Base-by-base conservation (phyloP, 1,284 basidiomycete genomes). In the Coniferiporia weirii region DNA sequence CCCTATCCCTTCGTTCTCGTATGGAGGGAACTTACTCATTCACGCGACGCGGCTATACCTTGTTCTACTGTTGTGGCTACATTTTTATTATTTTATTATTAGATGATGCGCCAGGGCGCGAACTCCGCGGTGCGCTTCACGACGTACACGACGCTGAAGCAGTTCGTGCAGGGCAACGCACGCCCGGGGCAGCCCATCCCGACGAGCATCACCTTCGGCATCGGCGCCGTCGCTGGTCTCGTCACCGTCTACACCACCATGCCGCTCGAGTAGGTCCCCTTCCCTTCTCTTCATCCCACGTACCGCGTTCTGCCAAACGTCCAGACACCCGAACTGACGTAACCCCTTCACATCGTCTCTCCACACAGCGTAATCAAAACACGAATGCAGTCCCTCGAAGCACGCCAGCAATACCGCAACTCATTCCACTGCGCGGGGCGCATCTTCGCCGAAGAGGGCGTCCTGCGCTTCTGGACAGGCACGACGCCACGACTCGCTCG, bases 81-180 rank as follows among this genome's bases (percentile, higher is more conserved):
- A 44, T 35, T 38, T 44, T 52, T 17, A 27, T 57, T n/a, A 40
- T 67, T n/a, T n/a, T n/a, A n/a, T n/a, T n/a, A n/a, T n/a, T n/a
- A 95, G 93, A 93, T 97, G 86, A 90, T 98, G 82, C 87, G 95
- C 44, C 96, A 99, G 83, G 95, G 95, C 19, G 95, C 95, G 40
- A 98, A 98, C 72, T 97, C 94, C 8, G 94, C 95, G 12, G 87
- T 99, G 36, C 83, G 96, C n/a, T 98, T 98, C 75, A 95, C 95
- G 51, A 95, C 93, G 0, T 98, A 98, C 73, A 87, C 90, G 6
- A 95, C 92, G 0, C 77, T 98, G 64, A 97, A 97, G 74, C 91
- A 95, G 70, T 84, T 95, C 64, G 92, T 95, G 0, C 92, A 95
- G 68, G 91, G 93, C 32, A 88, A 85, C 27, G 81, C 87, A 3